Base-by-base conservation (phyloP, 106 monocot species). In the Phalaenopsis equestris region DNA sequence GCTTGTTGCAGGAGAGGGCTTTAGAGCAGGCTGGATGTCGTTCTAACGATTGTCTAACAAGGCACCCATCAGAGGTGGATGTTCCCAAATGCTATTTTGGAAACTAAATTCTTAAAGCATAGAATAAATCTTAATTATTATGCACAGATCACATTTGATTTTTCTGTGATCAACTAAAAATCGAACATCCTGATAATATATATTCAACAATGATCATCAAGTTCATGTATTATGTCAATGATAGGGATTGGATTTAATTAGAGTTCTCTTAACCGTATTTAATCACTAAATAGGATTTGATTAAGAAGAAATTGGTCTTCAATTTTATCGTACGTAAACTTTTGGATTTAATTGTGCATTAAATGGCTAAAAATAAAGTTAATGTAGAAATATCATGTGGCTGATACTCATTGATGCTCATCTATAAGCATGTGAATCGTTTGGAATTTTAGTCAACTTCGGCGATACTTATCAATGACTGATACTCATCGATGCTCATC, bases 51-150 rank as follows among this genome's bases (percentile, higher is more conserved):
- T n/a, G n/a, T n/a, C n/a, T n/a, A n/a, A n/a, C n/a, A n/a, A n/a
- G n/a, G n/a, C n/a, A n/a, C 15, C 38, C 14, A 38, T 12, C 39
- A 70, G 70, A 21, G 4, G 30, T 11, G 19, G 38, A 37, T 70
- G 38, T 39, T 70, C 7, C 70, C 36, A 70, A 37, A 39, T 39
- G 64, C n/a, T 65, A 65, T 65, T 65, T 24, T 30, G 30, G 30
- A 30, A 5, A 39, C 1, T 70, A 70, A 70, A 70, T 70, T 70
- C 70, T 70, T 70, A 70, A 67, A 70, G 70, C 70, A 37, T 15
- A 38, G 70, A 39, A 70, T 70, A 38, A 21, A 70, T 70, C 37
- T 70, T 11, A 70, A 37, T 37, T 14, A 70, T 3, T 3, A 61
- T 61, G 19, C 61, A n/a, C 6, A 21, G 61, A 21, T 3, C 2